A percentile compares a stretch with the other conserved stretches of the same genome.
Evolutionary conservation across 139 green algal species (phyloP).

Genomic region (Coelastrella sp.): DNA sequence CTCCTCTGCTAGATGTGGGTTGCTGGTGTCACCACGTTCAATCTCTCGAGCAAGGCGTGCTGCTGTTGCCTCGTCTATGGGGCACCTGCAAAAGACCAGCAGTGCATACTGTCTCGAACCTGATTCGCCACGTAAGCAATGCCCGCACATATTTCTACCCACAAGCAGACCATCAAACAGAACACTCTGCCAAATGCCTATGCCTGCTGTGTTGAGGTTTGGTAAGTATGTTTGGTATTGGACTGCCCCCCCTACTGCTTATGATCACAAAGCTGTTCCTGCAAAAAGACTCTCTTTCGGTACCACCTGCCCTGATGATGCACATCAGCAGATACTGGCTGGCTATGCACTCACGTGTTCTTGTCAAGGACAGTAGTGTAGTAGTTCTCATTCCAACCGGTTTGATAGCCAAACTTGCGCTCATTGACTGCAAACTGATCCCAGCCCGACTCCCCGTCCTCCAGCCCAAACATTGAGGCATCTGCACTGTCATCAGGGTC

Average conservation of each 20-base stretch:
- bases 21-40: slow-evolving; percentile 65
- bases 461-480: slow-evolving; percentile 50
- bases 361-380: slow-evolving; percentile 82
- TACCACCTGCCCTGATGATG: too few relatives aligned
- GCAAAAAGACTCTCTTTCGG: too few relatives aligned
- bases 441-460: slow-evolving; percentile 67
- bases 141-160: too few relatives aligned
- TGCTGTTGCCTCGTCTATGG: slow-evolving; percentile 80
- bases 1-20: slow-evolving; percentile 88
- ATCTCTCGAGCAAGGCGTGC: slow-evolving; percentile 87
- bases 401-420: slow-evolving; percentile 84
- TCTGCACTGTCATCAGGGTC: slow-evolving; percentile 54
- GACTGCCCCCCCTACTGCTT: too few relatives aligned
- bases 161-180: too few relatives aligned
- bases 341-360: not conserved
- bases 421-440: slow-evolving; percentile 95
- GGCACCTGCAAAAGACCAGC: slow-evolving; percentile 54
- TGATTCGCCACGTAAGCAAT: too few relatives aligned
- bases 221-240: too few relatives aligned
- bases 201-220: too few relatives aligned
- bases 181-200: too few relatives aligned
- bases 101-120: too few relatives aligned
- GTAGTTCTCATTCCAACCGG: slow-evolving; percentile 80
- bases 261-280: too few relatives aligned
- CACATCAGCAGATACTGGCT: not conserved